Conservation (phyloP, 2,329 filamentous ascomycete genomes). For the Fusarium aywerte region DNA sequence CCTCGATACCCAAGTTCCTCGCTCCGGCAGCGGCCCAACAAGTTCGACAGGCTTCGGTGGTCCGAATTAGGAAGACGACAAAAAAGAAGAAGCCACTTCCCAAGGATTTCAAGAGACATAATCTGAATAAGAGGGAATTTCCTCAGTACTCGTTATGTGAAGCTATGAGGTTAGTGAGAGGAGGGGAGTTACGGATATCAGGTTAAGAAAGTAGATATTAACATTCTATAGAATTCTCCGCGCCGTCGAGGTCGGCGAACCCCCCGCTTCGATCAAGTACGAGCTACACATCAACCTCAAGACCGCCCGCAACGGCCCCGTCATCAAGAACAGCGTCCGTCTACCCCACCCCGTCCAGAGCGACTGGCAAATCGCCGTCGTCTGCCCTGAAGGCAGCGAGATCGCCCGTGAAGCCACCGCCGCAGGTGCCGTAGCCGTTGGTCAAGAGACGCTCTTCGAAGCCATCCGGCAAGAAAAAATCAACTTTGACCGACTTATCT, state of each 20-base stretch:
- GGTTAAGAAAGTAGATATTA: background rate
- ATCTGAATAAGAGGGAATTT: conserved; percentile 70
- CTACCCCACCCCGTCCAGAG: conserved; percentile 92
- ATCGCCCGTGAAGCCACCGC: conserved; percentile 77
- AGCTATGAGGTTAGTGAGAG: conserved; percentile 80
- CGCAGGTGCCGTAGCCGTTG: conserved; percentile 84
- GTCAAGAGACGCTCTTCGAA: conserved; percentile 87
- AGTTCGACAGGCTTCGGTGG: conserved; percentile 55
- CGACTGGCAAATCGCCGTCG: conserved; percentile 88
- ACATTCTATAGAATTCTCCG: conserved; percentile 77
- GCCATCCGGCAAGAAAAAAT: conserved; percentile 78
- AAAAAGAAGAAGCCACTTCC: conserved; percentile 68
- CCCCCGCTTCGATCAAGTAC: conserved; percentile 81
- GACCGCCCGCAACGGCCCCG: conserved; percentile 85
- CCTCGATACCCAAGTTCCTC: conserved; percentile 61
- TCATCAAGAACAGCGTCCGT: conserved; percentile 86
- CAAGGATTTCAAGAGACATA: conserved; percentile 74
- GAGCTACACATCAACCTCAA: conserved; percentile 86
- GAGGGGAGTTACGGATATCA: background rate
- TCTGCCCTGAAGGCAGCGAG: conserved; percentile 84
- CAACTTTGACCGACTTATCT: conserved; percentile 89
- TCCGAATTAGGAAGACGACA: conserved; percentile 62
- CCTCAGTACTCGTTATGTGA: conserved; percentile 84
- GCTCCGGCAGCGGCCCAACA: conserved; percentile 58
- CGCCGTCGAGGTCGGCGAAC: conserved; percentile 88